Conservation (phyloP, 306 rosid species). For the Acmispon strigosus region DNA sequence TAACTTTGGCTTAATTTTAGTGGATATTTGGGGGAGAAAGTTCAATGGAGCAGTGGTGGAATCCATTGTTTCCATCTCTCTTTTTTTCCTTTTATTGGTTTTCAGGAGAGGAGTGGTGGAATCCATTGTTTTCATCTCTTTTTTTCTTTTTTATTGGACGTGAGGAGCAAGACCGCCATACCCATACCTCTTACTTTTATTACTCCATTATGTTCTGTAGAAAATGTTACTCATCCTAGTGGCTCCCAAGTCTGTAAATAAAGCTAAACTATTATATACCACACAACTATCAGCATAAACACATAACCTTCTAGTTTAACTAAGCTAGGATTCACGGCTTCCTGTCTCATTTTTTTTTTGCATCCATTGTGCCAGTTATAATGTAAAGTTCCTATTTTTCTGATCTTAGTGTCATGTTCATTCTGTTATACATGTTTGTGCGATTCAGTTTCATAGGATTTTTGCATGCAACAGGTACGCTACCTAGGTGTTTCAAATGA, state of each 20-base stretch:
- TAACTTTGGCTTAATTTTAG: constrained; percentile 5
- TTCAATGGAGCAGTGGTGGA: background rate
- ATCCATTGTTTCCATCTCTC: background rate
- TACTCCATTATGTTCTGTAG: background rate
- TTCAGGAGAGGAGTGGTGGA: background rate
- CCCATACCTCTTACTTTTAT: background rate
- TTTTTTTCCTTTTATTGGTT: too few relatives aligned
- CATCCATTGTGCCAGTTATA: background rate
- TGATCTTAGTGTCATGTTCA: constrained; percentile 14
- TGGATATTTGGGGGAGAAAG: background rate
- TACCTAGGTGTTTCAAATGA: constrained; percentile 89
- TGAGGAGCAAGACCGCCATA: background rate
- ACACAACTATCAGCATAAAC: background rate
- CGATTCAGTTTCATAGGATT: constrained; percentile 8
- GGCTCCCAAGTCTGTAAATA: background rate
- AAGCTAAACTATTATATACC: background rate
- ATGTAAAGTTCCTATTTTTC: background rate
- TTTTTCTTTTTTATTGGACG: background rate
- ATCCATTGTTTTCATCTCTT: background rate
- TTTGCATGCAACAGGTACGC: constrained; percentile 55
- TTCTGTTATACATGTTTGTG: constrained; percentile 13
- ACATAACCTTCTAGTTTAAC: background rate
- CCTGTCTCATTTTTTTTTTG: background rate
- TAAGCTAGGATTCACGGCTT: background rate
- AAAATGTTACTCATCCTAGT: background rate